Conservation (phyloP, 805 yeast species). For the Lipomyces japonicus region DNA sequence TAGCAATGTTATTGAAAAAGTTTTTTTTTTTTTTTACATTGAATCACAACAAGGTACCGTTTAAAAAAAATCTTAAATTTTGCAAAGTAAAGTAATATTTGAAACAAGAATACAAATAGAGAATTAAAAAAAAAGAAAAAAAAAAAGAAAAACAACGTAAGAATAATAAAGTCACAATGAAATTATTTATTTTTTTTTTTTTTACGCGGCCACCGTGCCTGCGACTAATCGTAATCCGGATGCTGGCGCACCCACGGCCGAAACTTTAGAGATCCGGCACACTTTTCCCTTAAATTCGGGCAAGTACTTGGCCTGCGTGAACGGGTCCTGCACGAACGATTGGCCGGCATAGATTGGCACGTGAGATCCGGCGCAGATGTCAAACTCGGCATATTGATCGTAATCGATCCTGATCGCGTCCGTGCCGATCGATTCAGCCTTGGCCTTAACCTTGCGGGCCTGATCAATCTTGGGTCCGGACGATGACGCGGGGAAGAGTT, state of each 20-base stretch:
- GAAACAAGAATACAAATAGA: neutral
- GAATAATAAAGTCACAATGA: neutral
- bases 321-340: slow-evolving; percentile 66
- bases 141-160: neutral
- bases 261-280: slow-evolving; percentile 70
- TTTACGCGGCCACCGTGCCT: slow-evolving; percentile 11
- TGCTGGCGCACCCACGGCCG: slow-evolving; percentile 85
- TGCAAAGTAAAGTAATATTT: neutral
- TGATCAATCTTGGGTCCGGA: slow-evolving; percentile 70
- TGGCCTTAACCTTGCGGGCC: slow-evolving; percentile 75
- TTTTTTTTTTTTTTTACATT: too few relatives aligned
- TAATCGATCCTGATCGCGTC: slow-evolving; percentile 90
- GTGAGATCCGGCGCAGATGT: slow-evolving; percentile 78
- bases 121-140: neutral
- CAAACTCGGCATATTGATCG: slow-evolving; percentile 88
- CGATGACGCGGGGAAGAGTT: slow-evolving; percentile 52
- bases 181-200: neutral
- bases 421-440: slow-evolving; percentile 72
- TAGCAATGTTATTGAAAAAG: too few relatives aligned
- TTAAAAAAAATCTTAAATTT: too few relatives aligned
- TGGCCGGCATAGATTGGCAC: slow-evolving; percentile 85
- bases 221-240: slow-evolving; percentile 66
- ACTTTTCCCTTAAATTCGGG: slow-evolving; percentile 70
- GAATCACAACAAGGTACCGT: too few relatives aligned
- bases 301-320: slow-evolving; percentile 87